These are phyloP conservation scores for Globisporangium spinosum DNA, from an alignment of 352 stramenopile species.

Conservation along the genomic window DNA sequence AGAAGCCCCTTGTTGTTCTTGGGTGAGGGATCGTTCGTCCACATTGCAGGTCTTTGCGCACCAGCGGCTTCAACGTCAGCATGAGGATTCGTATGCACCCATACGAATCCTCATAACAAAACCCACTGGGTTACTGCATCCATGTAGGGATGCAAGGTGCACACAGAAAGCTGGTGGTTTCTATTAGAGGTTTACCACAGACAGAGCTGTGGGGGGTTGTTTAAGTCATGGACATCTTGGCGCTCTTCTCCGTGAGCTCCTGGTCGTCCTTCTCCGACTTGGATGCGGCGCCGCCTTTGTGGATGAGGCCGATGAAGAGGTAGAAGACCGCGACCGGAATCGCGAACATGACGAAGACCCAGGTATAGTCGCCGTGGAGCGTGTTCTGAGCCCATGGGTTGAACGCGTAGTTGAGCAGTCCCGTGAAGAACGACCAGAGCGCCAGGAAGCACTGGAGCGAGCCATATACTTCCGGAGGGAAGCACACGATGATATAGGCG, in stretches of 20 bases:
- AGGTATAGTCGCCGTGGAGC: slow-evolving; percentile 28
- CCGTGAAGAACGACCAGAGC: slow-evolving; percentile 29
- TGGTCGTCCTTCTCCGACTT: background rate
- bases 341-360: slow-evolving; percentile 33
- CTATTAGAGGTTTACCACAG: background rate
- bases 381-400: slow-evolving; percentile 33
- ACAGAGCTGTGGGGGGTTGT: background rate
- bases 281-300: background rate
- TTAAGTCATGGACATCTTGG: slow-evolving; percentile 13
- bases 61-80: background rate
- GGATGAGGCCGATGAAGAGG: slow-evolving; percentile 27
- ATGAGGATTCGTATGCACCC: background rate
- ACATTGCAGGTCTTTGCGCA: background rate
- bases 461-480: slow-evolving; percentile 32
- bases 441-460: slow-evolving; percentile 32
- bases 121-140: too few relatives aligned
- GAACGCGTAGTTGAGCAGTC: slow-evolving; percentile 36
- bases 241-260: slow-evolving; percentile 7
- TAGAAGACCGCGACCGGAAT: slow-evolving; percentile 27
- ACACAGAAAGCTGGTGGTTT: too few relatives aligned
- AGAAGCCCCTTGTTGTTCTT: background rate
- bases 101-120: too few relatives aligned
- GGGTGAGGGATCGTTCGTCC: background rate
- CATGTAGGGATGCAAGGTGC: too few relatives aligned
- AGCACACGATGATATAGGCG: slow-evolving; percentile 33